Base-by-base conservation (phyloP, 306 rosid genomes). In the Biancaea sappan region DNA sequence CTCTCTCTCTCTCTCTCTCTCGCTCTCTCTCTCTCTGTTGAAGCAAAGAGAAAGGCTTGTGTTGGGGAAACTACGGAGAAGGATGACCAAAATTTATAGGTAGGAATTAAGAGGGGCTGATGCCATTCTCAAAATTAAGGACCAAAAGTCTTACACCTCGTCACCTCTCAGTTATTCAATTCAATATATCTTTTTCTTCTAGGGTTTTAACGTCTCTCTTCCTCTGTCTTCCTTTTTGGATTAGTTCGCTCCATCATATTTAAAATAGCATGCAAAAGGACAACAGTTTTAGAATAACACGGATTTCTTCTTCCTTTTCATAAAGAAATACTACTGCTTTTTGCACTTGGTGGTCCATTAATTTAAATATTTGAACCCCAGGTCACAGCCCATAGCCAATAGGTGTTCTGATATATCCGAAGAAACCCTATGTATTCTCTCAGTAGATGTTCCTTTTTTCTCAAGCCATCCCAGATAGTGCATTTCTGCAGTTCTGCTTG, bases 21-120 rank as follows among this genome's bases (percentile, higher is more conserved):
- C 37, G 9, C 50, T 21, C 56, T 83, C 63, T 64, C 15, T 4
- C 16, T 25, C 22, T 60, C 1, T 59, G n/a, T n/a, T n/a, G n/a
- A n/a, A n/a, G n/a, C n/a, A n/a, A n/a, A n/a, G n/a, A n/a, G n/a
- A n/a, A n/a, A n/a, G n/a, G n/a, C n/a, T n/a, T n/a, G n/a, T 86
- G 87, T 79, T 86, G 73, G 75, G 75, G 88, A 84, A 85, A 84
- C 44, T 51, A 64, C 26, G 80, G 31, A 12, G 87, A 77, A 81
- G 79, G 88, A 82, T 76, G 87, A 86, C 83, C 62, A 50, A 4
- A 82, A 81, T 85, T 88, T 95, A 95, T 95, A 95, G 95, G 82
- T 67, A 10, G 69, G 48, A 62, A 38, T 4, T 10, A 84, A 86
- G 70, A 74, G 65, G 83, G 90, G 87, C 63, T 83, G 87, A 86